Evolutionary conservation across 2,329 filamentous ascomycete genomes (phyloP).

Genomic region (Moelleriella libera): DNA sequence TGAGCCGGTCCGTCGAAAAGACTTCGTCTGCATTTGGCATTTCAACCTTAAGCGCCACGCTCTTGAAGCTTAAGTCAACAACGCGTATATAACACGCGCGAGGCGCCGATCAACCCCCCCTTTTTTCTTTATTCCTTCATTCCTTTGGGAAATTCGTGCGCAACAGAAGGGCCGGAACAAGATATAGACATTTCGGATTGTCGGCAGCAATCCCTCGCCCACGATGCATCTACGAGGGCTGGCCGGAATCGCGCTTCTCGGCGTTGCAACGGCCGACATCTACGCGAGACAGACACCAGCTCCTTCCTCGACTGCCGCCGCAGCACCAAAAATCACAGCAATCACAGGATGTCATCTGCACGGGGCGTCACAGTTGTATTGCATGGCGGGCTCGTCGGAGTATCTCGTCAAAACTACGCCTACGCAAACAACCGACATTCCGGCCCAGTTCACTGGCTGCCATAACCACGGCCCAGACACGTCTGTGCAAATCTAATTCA

Average conservation of each 20-base stretch:
- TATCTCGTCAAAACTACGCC: conserved; percentile 29
- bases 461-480: conserved; percentile 44
- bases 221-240: conserved; percentile 1
- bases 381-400: conserved; percentile 27
- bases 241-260: background rate
- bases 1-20: too few species aligned
- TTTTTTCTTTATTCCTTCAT: too few species aligned
- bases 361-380: conserved; percentile 23
- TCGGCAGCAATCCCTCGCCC: background rate
- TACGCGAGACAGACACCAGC: conserved; percentile 17
- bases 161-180: background rate
- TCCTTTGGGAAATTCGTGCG: too few species aligned
- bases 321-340: conserved; percentile 16
- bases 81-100: too few species aligned
- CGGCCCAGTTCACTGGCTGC: conserved; percentile 49
- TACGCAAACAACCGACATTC: conserved; percentile 40
- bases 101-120: too few species aligned
- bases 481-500: conserved; percentile 19
- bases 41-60: too few species aligned
- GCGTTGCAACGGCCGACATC: conserved; percentile 8
- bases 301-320: conserved; percentile 10
- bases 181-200: too few species aligned
- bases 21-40: too few species aligned
- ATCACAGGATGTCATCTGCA: conserved; percentile 28
- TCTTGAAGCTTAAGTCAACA: too few species aligned